phyloP scores from a whole-genome alignment of 331 rosid species.

The Erythrophleum ivorense region DNA sequence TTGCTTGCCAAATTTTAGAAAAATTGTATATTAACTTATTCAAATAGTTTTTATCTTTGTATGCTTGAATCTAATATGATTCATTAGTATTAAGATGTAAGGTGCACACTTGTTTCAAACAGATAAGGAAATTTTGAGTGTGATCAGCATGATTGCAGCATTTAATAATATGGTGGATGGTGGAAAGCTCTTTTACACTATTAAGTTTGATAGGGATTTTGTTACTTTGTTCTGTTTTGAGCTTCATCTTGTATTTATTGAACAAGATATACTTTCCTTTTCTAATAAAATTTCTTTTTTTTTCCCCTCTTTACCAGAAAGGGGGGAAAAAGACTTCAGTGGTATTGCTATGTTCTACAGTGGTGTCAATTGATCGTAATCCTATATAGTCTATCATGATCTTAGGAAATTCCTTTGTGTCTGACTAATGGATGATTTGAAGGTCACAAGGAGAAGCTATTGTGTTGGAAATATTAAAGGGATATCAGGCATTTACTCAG shows the following conservation, averaged over 20 bases:
- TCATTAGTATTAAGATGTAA: conserved; percentile 13
- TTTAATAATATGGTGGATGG: neutral
- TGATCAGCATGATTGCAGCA: neutral
- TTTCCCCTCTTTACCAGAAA: no score
- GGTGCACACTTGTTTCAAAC: conserved; percentile 4
- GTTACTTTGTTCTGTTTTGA: neutral
- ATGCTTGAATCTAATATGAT: neutral
- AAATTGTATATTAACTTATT: neutral
- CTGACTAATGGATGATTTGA: conserved; percentile 47
- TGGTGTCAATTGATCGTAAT: conserved; percentile 10
- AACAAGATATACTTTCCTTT: neutral
- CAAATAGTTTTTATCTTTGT: conserved; percentile 5
- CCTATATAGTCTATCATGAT: conserved; percentile 14
- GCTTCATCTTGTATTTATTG: neutral
- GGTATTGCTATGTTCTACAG: conserved; percentile 2
- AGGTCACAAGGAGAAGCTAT: conserved; percentile 99
- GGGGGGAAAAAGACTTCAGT: conserved; percentile 17
- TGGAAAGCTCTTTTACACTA: neutral
- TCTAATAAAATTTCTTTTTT: neutral
- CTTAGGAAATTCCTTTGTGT: conserved; percentile 30
- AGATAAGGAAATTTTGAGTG: neutral
- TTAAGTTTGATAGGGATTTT: neutral
- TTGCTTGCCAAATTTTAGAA: conserved; percentile 12
- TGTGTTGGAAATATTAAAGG: conserved; percentile 94
- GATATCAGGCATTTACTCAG: conserved; percentile 98